phyloP scores from a whole-genome alignment of 1,284 basidiomycete species.

The Gymnopus androsaceus region DNA sequence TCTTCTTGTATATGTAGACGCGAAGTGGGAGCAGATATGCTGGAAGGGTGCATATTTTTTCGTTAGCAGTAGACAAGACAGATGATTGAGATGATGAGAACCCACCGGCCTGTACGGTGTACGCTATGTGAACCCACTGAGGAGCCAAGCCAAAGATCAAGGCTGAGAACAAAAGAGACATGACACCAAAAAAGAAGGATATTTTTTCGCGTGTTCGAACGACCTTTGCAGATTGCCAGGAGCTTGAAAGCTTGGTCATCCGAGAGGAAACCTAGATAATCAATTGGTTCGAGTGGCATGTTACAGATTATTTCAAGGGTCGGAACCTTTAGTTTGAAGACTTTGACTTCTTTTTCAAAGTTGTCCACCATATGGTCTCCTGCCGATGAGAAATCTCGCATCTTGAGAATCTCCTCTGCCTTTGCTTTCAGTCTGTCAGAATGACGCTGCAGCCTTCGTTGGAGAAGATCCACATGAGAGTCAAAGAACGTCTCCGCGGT shows the following conservation, averaged over 20 bases:
- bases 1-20: slow-evolving; percentile 83
- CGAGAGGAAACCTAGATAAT: slow-evolving; percentile 66
- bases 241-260: slow-evolving; percentile 68
- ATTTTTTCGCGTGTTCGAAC: slow-evolving; percentile 89
- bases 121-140: slow-evolving; percentile 80
- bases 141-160: slow-evolving; percentile 84
- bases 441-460: slow-evolving; percentile 85
- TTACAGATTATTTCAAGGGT: neutral
- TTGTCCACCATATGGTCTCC: slow-evolving; percentile 72
- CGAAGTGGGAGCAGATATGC: slow-evolving; percentile 82
- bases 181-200: slow-evolving; percentile 90
- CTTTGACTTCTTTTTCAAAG: slow-evolving; percentile 82
- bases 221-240: slow-evolving; percentile 90
- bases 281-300: slow-evolving; percentile 1
- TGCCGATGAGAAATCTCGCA: slow-evolving; percentile 54
- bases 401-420: slow-evolving; percentile 71
- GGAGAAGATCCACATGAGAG: slow-evolving; percentile 86
- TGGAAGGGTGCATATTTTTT: no score
- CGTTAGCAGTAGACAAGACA: no score
- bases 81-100: no score
- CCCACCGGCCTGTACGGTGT: slow-evolving; percentile 74
- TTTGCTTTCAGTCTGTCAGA: slow-evolving; percentile 79
- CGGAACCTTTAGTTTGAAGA: slow-evolving; percentile 65
- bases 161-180: slow-evolving; percentile 81
- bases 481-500: slow-evolving; percentile 89